Base-by-base conservation (phyloP, 305 asterid species). In the Petunia hybrid region DNA sequence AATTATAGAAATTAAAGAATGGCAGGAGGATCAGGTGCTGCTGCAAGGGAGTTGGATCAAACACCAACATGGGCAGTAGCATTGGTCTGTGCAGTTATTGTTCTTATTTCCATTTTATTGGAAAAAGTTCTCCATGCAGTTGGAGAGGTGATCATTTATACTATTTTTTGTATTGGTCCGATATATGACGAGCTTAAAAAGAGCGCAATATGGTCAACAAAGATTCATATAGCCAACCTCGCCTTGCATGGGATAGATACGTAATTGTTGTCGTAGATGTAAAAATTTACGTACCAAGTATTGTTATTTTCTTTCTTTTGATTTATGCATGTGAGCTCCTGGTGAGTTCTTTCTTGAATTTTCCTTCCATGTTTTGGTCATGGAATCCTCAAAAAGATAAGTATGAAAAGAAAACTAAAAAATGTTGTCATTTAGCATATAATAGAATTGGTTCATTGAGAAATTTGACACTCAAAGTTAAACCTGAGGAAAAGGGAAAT, bases 21-120 rank as follows among this genome's bases (percentile, higher is more conserved):
- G 88, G 76, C 73, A 4, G 87, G 80, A 79, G 92, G 89, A 45
- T 93, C 87, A 36, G 89, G 82, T 60, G 80, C 80, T 16, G 65
- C 68, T 6, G 16, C 82, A 35, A 87, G 93, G 87, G 95, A 92
- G 84, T 95, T 92, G 80, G 95, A 92, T 86, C 87, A 85, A 82
- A 92, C 97, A 61, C 97, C 97, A 1, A 92, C 97, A 68, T 92
- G 97, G 97, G 97, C 95, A 1, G 97, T 92, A 57, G 83, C 97
- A n/a, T 83, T 91, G 63, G 97, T 92, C 43, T 86, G 89, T 51
- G 87, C 87, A 3, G 83, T 92, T 84, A 92, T 92, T 76, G 83
- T 92, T 67, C 12, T 92, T 6, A 89, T 92, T 74, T 92, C 95
- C 31, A 89, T 91, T 51, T 1, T 87, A 43, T 74, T 92, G 87